Conservation (phyloP, 2,329 filamentous ascomycete genomes). For the Zasmidium cellare region DNA sequence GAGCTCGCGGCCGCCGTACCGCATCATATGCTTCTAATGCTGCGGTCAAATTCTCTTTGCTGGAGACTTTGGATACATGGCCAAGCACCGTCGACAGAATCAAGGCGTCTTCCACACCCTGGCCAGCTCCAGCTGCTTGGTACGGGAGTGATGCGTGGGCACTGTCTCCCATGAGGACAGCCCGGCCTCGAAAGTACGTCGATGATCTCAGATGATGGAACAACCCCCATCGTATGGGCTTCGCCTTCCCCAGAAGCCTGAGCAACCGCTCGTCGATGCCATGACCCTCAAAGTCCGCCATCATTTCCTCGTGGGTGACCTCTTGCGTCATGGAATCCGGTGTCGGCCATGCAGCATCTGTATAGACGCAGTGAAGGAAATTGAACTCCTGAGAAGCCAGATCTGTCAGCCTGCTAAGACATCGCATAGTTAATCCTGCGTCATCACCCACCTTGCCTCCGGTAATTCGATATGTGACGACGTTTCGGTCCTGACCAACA, state of each 20-base stretch:
- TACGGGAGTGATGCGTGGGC: not conserved
- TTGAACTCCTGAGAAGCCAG: not conserved
- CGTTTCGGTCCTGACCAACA: constrained; percentile 18
- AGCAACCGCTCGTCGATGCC: not conserved
- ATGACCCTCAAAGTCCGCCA: not conserved
- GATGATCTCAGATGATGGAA: not conserved
- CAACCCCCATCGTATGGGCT: not conserved
- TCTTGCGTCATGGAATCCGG: not conserved
- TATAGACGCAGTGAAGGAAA: not conserved
- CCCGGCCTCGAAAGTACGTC: not conserved
- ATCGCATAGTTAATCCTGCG: not conserved
- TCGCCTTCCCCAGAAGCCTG: not conserved
- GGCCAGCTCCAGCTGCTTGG: not conserved
- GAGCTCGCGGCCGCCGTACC: not conserved
- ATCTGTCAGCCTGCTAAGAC: not conserved
- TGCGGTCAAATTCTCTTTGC: not conserved
- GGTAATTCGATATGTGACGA: constrained; percentile 11
- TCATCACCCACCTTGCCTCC: not conserved
- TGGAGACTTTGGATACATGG: not conserved
- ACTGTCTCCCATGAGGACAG: not conserved
- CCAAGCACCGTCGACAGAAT: not conserved
- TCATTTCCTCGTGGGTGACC: not conserved
- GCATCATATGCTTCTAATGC: not conserved
- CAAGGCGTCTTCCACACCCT: not conserved
- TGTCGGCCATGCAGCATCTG: not conserved